Evolutionary conservation across 2,329 filamentous ascomycete genomes (phyloP).

Genomic region (Trichoderma citrinoviride): DNA sequence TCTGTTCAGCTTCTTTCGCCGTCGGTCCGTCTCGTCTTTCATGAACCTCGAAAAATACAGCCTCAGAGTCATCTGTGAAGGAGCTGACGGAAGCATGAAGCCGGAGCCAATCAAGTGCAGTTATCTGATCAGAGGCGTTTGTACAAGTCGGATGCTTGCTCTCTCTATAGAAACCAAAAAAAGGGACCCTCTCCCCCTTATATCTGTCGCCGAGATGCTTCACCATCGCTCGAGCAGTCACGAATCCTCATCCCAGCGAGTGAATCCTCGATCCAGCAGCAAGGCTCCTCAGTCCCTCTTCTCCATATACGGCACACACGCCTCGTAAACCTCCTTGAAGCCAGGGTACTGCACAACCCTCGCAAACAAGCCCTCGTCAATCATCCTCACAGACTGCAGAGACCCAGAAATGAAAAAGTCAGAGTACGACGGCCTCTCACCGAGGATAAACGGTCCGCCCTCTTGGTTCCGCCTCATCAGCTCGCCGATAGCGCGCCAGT

Average conservation of each 20-base stretch:
- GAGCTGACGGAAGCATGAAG: background rate
- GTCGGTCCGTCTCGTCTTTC: background rate
- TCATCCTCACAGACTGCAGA: background rate
- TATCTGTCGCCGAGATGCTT: background rate
- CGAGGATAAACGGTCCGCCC: constrained; percentile 5
- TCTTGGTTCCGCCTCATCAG: background rate
- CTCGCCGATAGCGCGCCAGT: background rate
- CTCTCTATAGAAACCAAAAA: too few species aligned
- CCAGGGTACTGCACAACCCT: background rate
- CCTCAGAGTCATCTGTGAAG: background rate
- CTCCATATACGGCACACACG: constrained; percentile 4
- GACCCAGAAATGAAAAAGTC: constrained; percentile 12
- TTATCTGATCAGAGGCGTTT: background rate
- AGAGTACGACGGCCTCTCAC: background rate
- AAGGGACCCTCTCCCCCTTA: background rate
- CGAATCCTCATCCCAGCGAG: background rate
- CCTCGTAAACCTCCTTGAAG: background rate
- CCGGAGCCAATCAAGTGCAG: background rate
- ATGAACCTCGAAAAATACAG: background rate
- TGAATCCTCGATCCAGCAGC: background rate
- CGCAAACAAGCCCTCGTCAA: background rate
- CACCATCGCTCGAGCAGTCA: background rate
- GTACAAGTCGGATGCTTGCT: background rate
- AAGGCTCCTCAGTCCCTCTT: background rate
- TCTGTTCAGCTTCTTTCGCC: too few species aligned